phyloP scores from a whole-genome alignment of 345 rosid species.

The Camelina laxa region DNA sequence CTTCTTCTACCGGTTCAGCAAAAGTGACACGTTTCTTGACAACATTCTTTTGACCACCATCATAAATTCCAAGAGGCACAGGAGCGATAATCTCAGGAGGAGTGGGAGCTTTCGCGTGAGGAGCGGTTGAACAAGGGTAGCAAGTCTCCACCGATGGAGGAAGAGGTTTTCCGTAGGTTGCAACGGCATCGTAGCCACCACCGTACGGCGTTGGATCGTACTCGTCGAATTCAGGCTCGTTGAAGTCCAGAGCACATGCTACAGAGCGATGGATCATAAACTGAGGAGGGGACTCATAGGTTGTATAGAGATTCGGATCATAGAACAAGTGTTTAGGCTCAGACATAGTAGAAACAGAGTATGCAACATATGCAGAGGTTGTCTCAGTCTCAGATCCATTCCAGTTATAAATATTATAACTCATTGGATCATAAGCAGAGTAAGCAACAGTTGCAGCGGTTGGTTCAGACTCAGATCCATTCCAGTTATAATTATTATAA shows the following conservation, averaged over 20 bases:
- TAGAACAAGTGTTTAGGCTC: slow-evolving; percentile 48
- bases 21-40: slow-evolving; percentile 41
- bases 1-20: slow-evolving; percentile 39
- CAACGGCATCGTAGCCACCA: slow-evolving; percentile 68
- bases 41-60: slow-evolving; percentile 36
- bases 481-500: slow-evolving; percentile 36
- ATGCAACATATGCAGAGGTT: slow-evolving; percentile 41
- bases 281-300: slow-evolving; percentile 43
- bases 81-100: slow-evolving; percentile 45
- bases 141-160: slow-evolving; percentile 64
- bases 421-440: slow-evolving; percentile 45
- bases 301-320: slow-evolving; percentile 42
- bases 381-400: slow-evolving; percentile 40
- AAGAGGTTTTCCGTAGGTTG: slow-evolving; percentile 69
- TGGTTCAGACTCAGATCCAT: slow-evolving; percentile 37
- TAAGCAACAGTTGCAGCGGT: slow-evolving; percentile 41
- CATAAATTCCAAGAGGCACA: slow-evolving; percentile 43
- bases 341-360: slow-evolving; percentile 52
- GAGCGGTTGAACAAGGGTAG: slow-evolving; percentile 54
- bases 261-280: slow-evolving; percentile 50
- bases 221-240: slow-evolving; percentile 62
- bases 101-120: slow-evolving; percentile 32
- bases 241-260: slow-evolving; percentile 47
- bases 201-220: slow-evolving; percentile 78
- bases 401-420: slow-evolving; percentile 34